Base-by-base conservation (phyloP, 352 stramenopile genomes). In the Phytophthora sp. region DNA sequence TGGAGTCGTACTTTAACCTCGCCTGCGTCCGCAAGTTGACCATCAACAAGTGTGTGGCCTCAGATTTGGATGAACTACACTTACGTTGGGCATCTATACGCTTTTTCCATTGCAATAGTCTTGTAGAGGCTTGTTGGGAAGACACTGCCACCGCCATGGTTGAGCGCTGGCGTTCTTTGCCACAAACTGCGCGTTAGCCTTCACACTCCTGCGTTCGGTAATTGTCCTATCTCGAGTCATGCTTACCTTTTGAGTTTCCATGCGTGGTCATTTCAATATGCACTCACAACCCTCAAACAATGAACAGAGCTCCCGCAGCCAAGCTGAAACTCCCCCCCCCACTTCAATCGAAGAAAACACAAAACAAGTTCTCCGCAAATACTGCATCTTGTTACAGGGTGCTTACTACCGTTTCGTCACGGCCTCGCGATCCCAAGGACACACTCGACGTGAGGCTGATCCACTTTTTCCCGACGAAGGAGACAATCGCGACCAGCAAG, bases 351-450 rank as follows among this genome's bases (percentile, higher is more conserved):
- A 41, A 60, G 30, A 38, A 54, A 21, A 24, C 3, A 30, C 38
- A 10, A 56, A n/a, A 37, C 8, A 28, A 48, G n/a, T 27, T 35
- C 30, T 21, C 35, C 27, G 30, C 46, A 39, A 65, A 56, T 50
- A 45, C 58, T 42, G 48, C 34, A 55, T 44, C 49, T 54, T 65
- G 31, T 65, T 70, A 24, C n/a, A 32, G 13, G 28, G 15, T 37
- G 35, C 24, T 42, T 56, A 7, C 45, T 69, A 72, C 41, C 51
- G 46, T 65, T 79, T 76, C 17, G 70, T 73, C 23, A 87, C 82
- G 8, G 65, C 24, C 27, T 87, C 76, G 17, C 82, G 77, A 71
- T 91, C 82, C 82, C 82, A 89, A 8, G 82, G 82, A 66, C 82
- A 91, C 50, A 79, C 48, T 13, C 68, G 66, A 32, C 45, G 32